A percentile compares a stretch with the other conserved stretches of the same genome.
Evolutionary conservation across 2,329 filamentous ascomycete species (phyloP).

Genomic region (Aspergillus costaricaensis): DNA sequence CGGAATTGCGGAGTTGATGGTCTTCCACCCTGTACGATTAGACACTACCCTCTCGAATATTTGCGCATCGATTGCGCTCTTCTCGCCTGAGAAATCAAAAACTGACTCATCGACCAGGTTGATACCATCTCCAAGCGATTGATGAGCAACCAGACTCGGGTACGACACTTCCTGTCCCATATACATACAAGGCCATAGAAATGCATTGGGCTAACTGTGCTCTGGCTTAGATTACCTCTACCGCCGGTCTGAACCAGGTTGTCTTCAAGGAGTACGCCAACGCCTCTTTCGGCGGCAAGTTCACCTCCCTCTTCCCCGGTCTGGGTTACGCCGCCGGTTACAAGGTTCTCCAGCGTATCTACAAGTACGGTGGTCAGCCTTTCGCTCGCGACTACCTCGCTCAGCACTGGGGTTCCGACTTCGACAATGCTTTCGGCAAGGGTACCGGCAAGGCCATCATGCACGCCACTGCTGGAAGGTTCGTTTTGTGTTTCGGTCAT

Average conservation of each 20-base stretch:
- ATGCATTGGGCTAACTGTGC: slow-evolving; percentile 22
- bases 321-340: slow-evolving; percentile 97
- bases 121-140: slow-evolving; percentile 98
- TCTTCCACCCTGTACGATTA: slow-evolving; percentile 79
- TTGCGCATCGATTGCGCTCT: background rate
- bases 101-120: slow-evolving; percentile 59
- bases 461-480: slow-evolving; percentile 94
- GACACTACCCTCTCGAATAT: background rate
- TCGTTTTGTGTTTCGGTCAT: slow-evolving; percentile 24
- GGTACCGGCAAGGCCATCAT: slow-evolving; percentile 98
- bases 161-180: slow-evolving; percentile 39
- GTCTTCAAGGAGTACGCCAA: slow-evolving; percentile 88
- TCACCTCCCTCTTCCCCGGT: slow-evolving; percentile 94
- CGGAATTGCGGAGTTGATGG: slow-evolving; percentile 86
- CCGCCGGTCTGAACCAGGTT: slow-evolving; percentile 76
- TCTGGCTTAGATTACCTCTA: slow-evolving; percentile 54
- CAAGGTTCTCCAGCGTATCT: slow-evolving; percentile 94
- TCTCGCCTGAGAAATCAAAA: background rate
- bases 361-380: slow-evolving; percentile 98
- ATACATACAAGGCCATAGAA: background rate
- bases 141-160: slow-evolving; percentile 93
- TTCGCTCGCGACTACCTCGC: slow-evolving; percentile 88
- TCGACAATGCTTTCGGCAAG: slow-evolving; percentile 88
- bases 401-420: slow-evolving; percentile 75
- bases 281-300: slow-evolving; percentile 72